These are phyloP conservation scores for Diutina rugosa DNA, from an alignment of 1,139 yeast species.

Conservation along the genomic window DNA sequence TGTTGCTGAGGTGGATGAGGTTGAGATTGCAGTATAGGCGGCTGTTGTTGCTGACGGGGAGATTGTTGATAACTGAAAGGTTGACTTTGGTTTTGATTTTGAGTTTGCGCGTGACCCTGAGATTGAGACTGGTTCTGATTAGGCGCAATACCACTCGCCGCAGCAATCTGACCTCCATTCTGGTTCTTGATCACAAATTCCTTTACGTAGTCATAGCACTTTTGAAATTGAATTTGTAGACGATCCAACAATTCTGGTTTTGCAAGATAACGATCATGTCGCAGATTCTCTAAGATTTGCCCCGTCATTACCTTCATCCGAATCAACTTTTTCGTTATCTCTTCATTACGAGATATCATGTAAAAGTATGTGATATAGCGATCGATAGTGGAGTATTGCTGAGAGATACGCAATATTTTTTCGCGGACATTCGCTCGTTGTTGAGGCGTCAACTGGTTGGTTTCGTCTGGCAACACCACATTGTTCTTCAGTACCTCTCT, in stretches of 20 bases:
- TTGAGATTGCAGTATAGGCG: constrained; percentile 3
- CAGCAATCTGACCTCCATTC: neutral
- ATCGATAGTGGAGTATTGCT: constrained; percentile 58
- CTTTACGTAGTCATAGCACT: constrained; percentile 63
- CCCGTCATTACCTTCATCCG: constrained; percentile 73
- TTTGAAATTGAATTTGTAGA: constrained; percentile 57
- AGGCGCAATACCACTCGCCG: neutral
- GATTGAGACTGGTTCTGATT: neutral
- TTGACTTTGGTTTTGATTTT: neutral
- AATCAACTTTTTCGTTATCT: constrained; percentile 62
- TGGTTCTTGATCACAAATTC: neutral
- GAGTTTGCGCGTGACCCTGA: neutral
- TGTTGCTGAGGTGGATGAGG: neutral
- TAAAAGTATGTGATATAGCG: constrained; percentile 68
- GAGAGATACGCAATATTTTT: constrained; percentile 43
- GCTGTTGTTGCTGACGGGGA: constrained; percentile 10
- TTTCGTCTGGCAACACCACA: constrained; percentile 53
- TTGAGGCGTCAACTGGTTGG: constrained; percentile 42
- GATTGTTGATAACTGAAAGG: constrained; percentile 15
- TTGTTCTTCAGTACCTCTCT: constrained; percentile 61
- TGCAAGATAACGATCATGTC: constrained; percentile 51
- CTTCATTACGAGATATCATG: constrained; percentile 58
- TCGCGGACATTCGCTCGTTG: constrained; percentile 56
- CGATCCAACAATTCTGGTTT: constrained; percentile 59
- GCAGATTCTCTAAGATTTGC: constrained; percentile 57